Evolutionary conservation across 352 stramenopile genomes (phyloP), one percentile per base, ranked within the genome.

Genomic region (Phytophthora aleatoria): DNA sequence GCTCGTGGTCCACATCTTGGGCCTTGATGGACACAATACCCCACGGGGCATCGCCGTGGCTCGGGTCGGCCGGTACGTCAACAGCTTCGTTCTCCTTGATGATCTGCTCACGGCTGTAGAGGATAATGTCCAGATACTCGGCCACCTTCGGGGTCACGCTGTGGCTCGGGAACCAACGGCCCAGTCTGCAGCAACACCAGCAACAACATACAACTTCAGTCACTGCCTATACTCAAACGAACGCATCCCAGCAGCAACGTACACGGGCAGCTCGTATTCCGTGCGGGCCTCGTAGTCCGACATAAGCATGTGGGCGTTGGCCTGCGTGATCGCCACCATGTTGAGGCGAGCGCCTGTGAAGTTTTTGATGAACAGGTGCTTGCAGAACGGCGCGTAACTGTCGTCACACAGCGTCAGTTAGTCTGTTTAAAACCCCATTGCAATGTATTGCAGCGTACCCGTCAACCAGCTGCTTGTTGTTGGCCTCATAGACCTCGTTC

Each of bases 81-180:
- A 86, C 92, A 13, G 92, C 93, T 20, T 77, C 87, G 73, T 98
- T 99, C 71, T 98, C 93, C 61, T 98, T 98, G 54, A 85, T 75
- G 64, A 99, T 99, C 84, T 99, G 97, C 61, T 99, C 96, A 48
- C 97, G 85, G 54, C 94, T 98, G 87, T 99, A 99, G 11, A 99
- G 75, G 64, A 99, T 99, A 54, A 99, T 89, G 83, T 99, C 97
- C 33, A 99, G 72, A 74, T 96, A 98, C 69, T 98, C 96, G 53
- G 96, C 95, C n/a, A 90, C 76, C 26, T 63, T 78, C 1, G 91
- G 80, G 16, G 82, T 94, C 50, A 98, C 83, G 42, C 91, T 91
- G 72, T 98, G 90, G 30, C 83, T 85, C 49, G 94, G 92, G 76
- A 99, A 99, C 87, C 87, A 97, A 53, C 90, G 87, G 20, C 84